Evolutionary conservation across 2,329 filamentous ascomycete species (phyloP).

Genomic region (Cladosporium sp.): DNA sequence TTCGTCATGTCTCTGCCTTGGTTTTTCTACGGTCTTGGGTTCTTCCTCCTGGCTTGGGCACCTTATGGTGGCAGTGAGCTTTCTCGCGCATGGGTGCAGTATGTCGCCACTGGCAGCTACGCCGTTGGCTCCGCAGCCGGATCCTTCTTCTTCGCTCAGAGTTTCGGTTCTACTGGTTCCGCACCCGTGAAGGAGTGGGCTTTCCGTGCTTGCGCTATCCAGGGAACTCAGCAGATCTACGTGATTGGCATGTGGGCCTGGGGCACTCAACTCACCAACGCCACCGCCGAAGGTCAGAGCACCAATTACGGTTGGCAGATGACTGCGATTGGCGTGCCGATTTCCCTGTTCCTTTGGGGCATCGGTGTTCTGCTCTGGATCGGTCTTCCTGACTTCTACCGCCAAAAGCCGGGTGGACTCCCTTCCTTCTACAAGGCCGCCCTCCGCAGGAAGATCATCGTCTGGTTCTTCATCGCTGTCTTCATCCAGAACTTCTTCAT

Average conservation of each 20-base stretch:
- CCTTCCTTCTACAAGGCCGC: conserved; percentile 63
- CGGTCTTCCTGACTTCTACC: conserved; percentile 65
- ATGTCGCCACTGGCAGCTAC: conserved; percentile 59
- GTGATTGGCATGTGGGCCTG: conserved; percentile 64
- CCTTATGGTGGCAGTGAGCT: conserved; percentile 46
- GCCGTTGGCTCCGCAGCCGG: conserved; percentile 60
- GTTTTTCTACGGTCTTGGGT: conserved; percentile 59
- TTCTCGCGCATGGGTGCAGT: conserved; percentile 52
- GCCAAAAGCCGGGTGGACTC: conserved; percentile 58
- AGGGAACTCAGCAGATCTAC: conserved; percentile 65
- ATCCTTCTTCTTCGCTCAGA: conserved; percentile 62
- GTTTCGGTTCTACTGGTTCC: conserved; percentile 51
- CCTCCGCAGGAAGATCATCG: conserved; percentile 58
- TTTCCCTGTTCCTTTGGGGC: conserved; percentile 54
- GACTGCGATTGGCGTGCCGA: conserved; percentile 53
- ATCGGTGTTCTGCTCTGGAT: conserved; percentile 54
- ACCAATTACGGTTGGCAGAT: conserved; percentile 22
- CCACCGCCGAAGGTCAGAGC: background rate
- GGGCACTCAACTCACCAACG: conserved; percentile 43
- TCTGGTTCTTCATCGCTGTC: conserved; percentile 64
- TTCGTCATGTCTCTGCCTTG: conserved; percentile 59
- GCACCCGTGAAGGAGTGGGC: conserved; percentile 62
- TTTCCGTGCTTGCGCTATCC: conserved; percentile 62
- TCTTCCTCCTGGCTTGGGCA: conserved; percentile 59
- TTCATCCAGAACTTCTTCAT: conserved; percentile 66